A percentile compares a stretch with the other conserved stretches of the same genome.
Evolutionary conservation across 2,329 filamentous ascomycete species (phyloP).

Genomic region (Cryphonectria nitschkei): DNA sequence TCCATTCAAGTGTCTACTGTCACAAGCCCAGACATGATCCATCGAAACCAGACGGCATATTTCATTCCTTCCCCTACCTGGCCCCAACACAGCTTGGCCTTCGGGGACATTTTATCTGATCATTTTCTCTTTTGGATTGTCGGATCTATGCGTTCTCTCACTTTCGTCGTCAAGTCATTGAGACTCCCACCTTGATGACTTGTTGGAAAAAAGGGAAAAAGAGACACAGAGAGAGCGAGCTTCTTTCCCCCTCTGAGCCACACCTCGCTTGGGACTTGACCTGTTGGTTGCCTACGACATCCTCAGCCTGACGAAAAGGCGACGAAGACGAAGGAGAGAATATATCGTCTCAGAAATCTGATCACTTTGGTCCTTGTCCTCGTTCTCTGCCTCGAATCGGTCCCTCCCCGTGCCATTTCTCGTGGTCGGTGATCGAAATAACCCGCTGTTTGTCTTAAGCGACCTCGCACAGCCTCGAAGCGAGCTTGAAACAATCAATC

Average conservation of each 20-base stretch:
- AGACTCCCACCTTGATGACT: background rate
- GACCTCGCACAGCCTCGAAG: conserved; percentile 1
- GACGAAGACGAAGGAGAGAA: background rate
- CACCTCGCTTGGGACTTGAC: background rate
- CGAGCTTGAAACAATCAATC: background rate
- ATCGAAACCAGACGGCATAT: background rate
- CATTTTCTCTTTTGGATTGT: background rate
- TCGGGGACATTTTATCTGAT: background rate
- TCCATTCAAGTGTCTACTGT: background rate
- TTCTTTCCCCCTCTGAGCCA: background rate
- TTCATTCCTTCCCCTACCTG: background rate
- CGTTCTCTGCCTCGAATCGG: background rate
- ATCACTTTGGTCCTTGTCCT: background rate
- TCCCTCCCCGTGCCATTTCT: background rate
- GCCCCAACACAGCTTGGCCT: background rate
- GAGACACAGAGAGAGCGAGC: background rate
- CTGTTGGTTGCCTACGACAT: background rate
- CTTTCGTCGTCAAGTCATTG: background rate
- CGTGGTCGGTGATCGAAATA: background rate
- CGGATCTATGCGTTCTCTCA: background rate
- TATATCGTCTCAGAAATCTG: background rate
- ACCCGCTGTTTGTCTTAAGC: background rate
- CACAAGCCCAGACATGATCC: background rate
- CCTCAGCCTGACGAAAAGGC: background rate
- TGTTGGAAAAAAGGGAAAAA: background rate